Percentiles rank a stretch among this genome's conserved stretches.
Conservation (phyloP, 768 basidiomycete species). For the Porphyrellus cyaneotinctus region DNA sequence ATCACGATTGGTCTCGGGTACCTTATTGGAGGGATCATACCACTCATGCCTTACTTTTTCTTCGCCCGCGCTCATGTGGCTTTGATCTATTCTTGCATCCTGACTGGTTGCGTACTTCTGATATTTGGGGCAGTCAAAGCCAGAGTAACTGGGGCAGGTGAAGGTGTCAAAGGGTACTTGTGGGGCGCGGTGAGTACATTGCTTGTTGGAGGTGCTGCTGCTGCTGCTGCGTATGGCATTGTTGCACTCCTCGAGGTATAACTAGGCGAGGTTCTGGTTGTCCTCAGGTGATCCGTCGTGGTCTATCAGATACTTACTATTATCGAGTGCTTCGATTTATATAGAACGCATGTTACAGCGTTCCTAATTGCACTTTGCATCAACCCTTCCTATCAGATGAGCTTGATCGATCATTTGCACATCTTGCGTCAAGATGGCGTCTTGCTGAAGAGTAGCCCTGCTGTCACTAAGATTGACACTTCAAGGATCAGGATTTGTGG, state of each 20-base stretch:
- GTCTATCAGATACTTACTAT: background rate
- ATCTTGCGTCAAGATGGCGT: no score
- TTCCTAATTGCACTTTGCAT: no score
- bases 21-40: conserved; percentile 89
- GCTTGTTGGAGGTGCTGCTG: conserved; percentile 86
- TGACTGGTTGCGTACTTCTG: conserved; percentile 84
- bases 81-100: conserved; percentile 66
- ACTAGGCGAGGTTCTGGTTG: background rate
- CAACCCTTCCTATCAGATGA: no score
- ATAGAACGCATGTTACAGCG: background rate
- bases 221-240: conserved; percentile 64
- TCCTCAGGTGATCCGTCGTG: background rate
- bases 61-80: conserved; percentile 63
- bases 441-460: no score
- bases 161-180: conserved; percentile 61
- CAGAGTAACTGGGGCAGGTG: conserved; percentile 78
- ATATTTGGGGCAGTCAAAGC: conserved; percentile 91
- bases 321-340: background rate
- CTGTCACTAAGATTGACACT: no score
- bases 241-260: conserved; percentile 46
- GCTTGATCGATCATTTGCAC: no score
- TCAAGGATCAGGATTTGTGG: no score
- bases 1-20: conserved; percentile 95
- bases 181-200: conserved; percentile 88
- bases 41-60: conserved; percentile 91